Evolutionary conservation across 2,329 filamentous ascomycete species (phyloP).

Genomic region (Fusarium algeriense): DNA sequence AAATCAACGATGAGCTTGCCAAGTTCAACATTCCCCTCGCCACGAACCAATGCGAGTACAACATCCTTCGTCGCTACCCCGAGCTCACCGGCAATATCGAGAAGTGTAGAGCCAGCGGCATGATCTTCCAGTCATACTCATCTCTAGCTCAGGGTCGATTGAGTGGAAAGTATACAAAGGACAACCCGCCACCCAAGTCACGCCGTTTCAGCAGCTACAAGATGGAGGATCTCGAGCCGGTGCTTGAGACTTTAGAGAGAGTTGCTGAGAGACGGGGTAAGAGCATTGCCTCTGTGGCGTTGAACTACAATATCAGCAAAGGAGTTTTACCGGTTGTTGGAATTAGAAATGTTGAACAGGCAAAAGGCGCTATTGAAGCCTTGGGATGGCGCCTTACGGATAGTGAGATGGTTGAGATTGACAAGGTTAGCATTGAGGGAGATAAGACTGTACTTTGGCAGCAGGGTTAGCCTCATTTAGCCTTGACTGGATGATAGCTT

Average conservation of each 20-base stretch:
- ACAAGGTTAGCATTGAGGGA: conserved; percentile 10
- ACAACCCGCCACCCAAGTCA: background rate
- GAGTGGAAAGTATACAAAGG: conserved; percentile 11
- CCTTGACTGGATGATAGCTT: rapidly evolving
- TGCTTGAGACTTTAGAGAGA: background rate
- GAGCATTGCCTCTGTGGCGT: conserved; percentile 1
- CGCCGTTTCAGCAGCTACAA: conserved; percentile 1
- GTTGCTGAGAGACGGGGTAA: conserved; percentile 11
- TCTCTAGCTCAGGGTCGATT: background rate
- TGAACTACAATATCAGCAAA: conserved; percentile 22
- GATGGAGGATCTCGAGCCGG: conserved; percentile 12
- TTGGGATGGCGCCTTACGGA: conserved; percentile 18
- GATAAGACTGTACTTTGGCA: conserved; percentile 10
- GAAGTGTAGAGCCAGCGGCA: conserved; percentile 7
- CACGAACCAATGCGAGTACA: conserved; percentile 26
- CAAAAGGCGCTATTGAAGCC: conserved; percentile 4
- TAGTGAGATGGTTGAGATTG: conserved; percentile 9
- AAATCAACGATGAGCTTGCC: conserved; percentile 16
- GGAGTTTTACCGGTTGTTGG: conserved; percentile 11
- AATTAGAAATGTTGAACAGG: conserved; percentile 17
- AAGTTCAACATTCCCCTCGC: conserved; percentile 27
- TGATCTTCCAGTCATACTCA: conserved; percentile 27
- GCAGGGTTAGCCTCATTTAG: background rate
- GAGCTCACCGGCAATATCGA: conserved; percentile 4
- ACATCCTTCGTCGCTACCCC: conserved; percentile 9